Evolutionary conservation across 208 protist genomes (phyloP), one percentile per base, ranked within the genome.

Genomic region (Leptomonas pyrrhocoris): DNA sequence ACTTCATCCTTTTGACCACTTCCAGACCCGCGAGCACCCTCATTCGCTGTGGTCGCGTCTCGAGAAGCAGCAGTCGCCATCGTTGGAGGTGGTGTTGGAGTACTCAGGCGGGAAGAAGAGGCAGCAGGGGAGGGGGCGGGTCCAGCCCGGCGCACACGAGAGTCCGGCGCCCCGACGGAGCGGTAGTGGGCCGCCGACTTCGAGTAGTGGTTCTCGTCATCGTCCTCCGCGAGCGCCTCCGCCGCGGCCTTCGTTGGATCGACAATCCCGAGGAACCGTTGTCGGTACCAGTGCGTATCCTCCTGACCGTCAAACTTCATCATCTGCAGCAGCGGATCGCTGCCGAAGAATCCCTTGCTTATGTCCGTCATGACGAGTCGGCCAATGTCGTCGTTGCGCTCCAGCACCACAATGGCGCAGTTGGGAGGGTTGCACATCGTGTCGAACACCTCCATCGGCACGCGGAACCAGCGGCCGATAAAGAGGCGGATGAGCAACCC

Each of bases 381-480:
- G n/a, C 79, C 83, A 30, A 73, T 58, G 19, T 49, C 50, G 43
- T 90, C 85, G 53, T 87, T 60, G 40, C 90, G 77, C 74, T 95
- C 81, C 6, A 97, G 78, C 31, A 95, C 85, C 18, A 90, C 82
- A 58, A 97, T 94, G 42, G 80, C 62, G 71, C 93, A 95, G 75
- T 97, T 97, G 5, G 90, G 89, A 16, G 93, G 93, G 79, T 97
- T 97, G 38, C 67, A 68, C 93, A 97, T 93, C 45, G 86, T 93
- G 65, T 97, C 90, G 64, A 93, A 92, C 27, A 90, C 83, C 59
- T 94, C 85, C 80, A 94, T 85, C 62, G 90, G 86, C 27, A 95
- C 79, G 18, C 73, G 67, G 49, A 93, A 96, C 90, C 93, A 97
- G 18, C 88, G 82, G 7, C 77, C 86, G 64, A 97, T 81, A 58